These are phyloP conservation scores for Phascolomyces articulosus DNA, from an alignment of 371 early-diverging fungal genomes.

Conservation along the genomic window DNA sequence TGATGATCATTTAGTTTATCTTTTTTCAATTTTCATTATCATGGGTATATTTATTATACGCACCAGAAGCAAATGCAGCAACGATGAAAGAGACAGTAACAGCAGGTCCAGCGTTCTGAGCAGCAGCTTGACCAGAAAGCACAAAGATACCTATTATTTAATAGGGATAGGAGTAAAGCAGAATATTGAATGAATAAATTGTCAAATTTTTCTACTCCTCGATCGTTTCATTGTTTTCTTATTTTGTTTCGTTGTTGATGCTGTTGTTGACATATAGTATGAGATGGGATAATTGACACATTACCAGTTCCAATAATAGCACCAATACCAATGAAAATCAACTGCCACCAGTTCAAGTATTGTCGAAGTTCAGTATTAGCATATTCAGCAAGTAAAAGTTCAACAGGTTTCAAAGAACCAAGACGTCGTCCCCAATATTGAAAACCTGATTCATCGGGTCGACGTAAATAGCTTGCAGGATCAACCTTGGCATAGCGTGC, in stretches of 20 bases:
- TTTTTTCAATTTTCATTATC: not conserved
- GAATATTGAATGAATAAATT: too few relatives aligned
- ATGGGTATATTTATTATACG: not conserved
- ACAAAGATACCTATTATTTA: conserved; percentile 70
- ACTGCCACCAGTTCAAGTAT: conserved; percentile 45
- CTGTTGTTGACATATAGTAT: conserved; percentile 52
- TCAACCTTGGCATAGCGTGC: conserved; percentile 26
- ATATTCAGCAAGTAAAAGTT: conserved; percentile 50
- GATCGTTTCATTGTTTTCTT: too few relatives aligned
- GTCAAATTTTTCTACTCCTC: too few relatives aligned
- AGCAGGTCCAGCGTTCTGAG: conserved; percentile 78
- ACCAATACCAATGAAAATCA: conserved; percentile 66
- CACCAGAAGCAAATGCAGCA: conserved; percentile 71
- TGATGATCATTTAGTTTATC: not conserved
- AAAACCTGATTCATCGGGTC: conserved; percentile 37
- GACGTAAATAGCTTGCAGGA: conserved; percentile 43
- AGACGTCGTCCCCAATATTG: conserved; percentile 54
- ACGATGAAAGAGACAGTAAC: conserved; percentile 79
- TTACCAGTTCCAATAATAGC: conserved; percentile 76
- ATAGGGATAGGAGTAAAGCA: conserved; percentile 41
- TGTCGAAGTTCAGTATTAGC: conserved; percentile 50
- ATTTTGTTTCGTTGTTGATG: too few relatives aligned
- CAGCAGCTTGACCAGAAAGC: conserved; percentile 77
- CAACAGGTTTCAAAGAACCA: conserved; percentile 55
- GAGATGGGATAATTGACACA: conserved; percentile 33